phyloP scores from a whole-genome alignment of 257 asterid species.

The Rhazya stricta region DNA sequence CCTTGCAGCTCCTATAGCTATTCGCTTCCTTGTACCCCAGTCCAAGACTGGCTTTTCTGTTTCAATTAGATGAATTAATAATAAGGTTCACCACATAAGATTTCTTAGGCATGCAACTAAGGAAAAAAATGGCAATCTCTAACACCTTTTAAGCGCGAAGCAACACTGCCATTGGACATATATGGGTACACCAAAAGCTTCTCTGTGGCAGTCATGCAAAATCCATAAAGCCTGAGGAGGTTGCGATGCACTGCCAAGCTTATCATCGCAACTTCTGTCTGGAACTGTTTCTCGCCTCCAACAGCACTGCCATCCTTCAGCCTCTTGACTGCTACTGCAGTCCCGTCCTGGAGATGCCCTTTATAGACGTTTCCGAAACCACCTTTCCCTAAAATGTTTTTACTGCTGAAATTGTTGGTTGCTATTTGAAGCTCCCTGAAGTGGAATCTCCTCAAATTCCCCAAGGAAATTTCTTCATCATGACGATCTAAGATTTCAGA shows the following conservation, averaged over 20 bases:
- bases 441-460: constrained; percentile 78
- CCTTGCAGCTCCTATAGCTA: constrained; percentile 88
- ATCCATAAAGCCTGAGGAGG: constrained; percentile 78
- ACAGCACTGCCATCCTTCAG: constrained; percentile 77
- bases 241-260: constrained; percentile 94
- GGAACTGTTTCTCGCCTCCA: constrained; percentile 86
- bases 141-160: constrained; percentile 88
- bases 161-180: constrained; percentile 98
- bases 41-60: constrained; percentile 83
- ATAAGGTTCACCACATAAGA: not conserved
- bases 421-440: constrained; percentile 81
- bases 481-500: constrained; percentile 44
- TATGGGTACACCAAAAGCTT: constrained; percentile 86
- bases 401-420: constrained; percentile 76
- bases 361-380: constrained; percentile 92
- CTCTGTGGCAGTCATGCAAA: constrained; percentile 82
- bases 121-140: not conserved
- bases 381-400: constrained; percentile 85
- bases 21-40: constrained; percentile 81
- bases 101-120: not conserved
- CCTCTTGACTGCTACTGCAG: constrained; percentile 86
- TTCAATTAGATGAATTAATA: constrained; percentile 4
- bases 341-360: constrained; percentile 70
- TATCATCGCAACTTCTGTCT: constrained; percentile 93
- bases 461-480: constrained; percentile 72